Conservation (phyloP, 2,329 filamentous ascomycete species). For the Amylocarpus encephaloides region DNA sequence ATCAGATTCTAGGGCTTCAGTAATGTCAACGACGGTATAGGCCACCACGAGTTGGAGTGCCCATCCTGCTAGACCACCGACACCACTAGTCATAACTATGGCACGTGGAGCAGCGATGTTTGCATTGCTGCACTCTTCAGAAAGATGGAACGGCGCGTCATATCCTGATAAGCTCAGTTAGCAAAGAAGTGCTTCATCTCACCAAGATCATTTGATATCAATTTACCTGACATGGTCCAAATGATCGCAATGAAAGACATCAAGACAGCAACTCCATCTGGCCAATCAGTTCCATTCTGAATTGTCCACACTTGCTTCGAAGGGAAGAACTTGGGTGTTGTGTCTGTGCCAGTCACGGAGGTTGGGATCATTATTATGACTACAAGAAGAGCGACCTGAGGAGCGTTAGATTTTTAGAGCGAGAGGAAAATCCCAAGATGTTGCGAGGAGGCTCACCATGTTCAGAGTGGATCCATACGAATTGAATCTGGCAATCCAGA, state of each 20-base stretch:
- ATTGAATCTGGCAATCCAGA: slow-evolving; percentile 65
- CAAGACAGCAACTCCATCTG: slow-evolving; percentile 59
- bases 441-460: slow-evolving; percentile 49
- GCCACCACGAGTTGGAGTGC: slow-evolving; percentile 66
- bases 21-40: slow-evolving; percentile 60
- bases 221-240: slow-evolving; percentile 51
- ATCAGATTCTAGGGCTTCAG: slow-evolving; percentile 49
- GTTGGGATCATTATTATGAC: slow-evolving; percentile 57
- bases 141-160: slow-evolving; percentile 65
- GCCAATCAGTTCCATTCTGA: slow-evolving; percentile 60
- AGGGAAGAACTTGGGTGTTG: slow-evolving; percentile 50
- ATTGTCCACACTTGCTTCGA: slow-evolving; percentile 60
- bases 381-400: neutral
- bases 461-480: slow-evolving; percentile 66
- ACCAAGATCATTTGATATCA: neutral
- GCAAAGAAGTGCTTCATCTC: slow-evolving; percentile 37
- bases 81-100: slow-evolving; percentile 61
- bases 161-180: slow-evolving; percentile 56
- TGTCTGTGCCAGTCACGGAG: slow-evolving; percentile 38
- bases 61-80: slow-evolving; percentile 64
- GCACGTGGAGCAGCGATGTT: slow-evolving; percentile 63
- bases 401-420: neutral
- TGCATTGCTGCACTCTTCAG: slow-evolving; percentile 70
- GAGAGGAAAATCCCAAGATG: neutral
- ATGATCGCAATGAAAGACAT: slow-evolving; percentile 68